These are phyloP conservation scores for Diddensiella transvaalensis DNA, from an alignment of 805 yeast species.

Conservation along the genomic window DNA sequence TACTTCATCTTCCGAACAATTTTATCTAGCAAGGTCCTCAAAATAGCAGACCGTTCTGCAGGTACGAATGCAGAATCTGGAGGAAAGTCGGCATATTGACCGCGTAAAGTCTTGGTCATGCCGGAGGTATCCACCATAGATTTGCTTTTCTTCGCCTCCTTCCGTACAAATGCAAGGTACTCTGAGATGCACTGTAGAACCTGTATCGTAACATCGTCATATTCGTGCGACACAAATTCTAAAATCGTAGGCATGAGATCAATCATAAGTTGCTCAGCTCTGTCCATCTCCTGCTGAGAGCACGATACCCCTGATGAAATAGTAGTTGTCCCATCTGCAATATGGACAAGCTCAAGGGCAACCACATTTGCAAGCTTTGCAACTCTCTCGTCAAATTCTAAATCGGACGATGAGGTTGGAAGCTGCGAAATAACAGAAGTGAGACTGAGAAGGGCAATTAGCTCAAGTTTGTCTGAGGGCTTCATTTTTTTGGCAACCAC, in stretches of 20 bases:
- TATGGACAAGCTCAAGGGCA: slow-evolving; percentile 70
- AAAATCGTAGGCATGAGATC: slow-evolving; percentile 71
- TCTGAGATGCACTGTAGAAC: slow-evolving; percentile 78
- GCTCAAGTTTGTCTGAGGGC: slow-evolving; percentile 63
- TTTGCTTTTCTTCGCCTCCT: slow-evolving; percentile 45
- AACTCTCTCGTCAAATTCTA: slow-evolving; percentile 70
- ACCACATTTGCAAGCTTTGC: slow-evolving; percentile 72
- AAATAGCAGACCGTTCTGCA: slow-evolving; percentile 45
- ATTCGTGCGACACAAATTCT: slow-evolving; percentile 70
- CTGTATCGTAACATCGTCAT: slow-evolving; percentile 83
- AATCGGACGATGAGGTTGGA: slow-evolving; percentile 38
- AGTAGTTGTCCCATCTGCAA: slow-evolving; percentile 47
- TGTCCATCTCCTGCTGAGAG: slow-evolving; percentile 29
- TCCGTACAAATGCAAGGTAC: slow-evolving; percentile 62
- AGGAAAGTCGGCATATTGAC: slow-evolving; percentile 27
- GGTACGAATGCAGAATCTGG: slow-evolving; percentile 31
- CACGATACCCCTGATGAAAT: slow-evolving; percentile 20
- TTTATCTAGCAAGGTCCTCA: slow-evolving; percentile 62
- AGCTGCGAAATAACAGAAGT: slow-evolving; percentile 49
- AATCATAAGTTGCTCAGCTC: slow-evolving; percentile 45
- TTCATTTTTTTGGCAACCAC: slow-evolving; percentile 76
- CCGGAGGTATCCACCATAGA: slow-evolving; percentile 39
- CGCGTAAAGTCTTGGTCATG: slow-evolving; percentile 30
- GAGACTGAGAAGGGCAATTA: slow-evolving; percentile 65
- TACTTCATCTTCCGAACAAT: slow-evolving; percentile 74